Conservation (phyloP, 345 rosid species). For the Triadica sebifera region DNA sequence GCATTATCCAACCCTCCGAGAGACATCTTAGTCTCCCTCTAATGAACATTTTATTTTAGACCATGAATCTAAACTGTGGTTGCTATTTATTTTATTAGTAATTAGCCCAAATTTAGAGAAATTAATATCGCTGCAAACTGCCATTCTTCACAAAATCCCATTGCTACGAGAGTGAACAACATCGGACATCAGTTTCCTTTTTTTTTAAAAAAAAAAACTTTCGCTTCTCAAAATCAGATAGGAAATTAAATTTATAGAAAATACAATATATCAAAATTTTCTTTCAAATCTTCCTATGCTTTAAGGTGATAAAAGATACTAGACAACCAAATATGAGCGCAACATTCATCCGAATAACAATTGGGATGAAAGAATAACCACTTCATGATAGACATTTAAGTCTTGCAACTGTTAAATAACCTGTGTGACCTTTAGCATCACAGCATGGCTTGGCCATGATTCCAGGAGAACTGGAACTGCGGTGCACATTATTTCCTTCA, state of each 20-base stretch:
- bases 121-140: neutral
- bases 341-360: neutral
- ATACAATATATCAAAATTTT: neutral
- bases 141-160: neutral
- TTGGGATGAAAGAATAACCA: neutral
- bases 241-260: neutral
- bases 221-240: neutral
- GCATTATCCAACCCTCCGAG: too few species aligned
- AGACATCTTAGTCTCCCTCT: neutral
- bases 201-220: too few species aligned
- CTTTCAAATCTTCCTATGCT: neutral
- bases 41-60: neutral
- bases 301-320: neutral
- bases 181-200: too few species aligned
- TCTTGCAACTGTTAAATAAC: constrained; percentile 90
- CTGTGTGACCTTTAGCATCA: constrained; percentile 92
- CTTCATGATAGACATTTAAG: constrained; percentile 51
- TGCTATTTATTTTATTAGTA: neutral
- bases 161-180: neutral
- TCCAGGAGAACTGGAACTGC: constrained; percentile 27
- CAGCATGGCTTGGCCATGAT: constrained; percentile 74
- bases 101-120: too few species aligned
- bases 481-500: constrained; percentile 33
- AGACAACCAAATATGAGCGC: neutral
- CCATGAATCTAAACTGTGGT: neutral